Evolutionary conservation across 2,329 filamentous ascomycete genomes (phyloP).

Genomic region (Pseudogymnoascus sp.): DNA sequence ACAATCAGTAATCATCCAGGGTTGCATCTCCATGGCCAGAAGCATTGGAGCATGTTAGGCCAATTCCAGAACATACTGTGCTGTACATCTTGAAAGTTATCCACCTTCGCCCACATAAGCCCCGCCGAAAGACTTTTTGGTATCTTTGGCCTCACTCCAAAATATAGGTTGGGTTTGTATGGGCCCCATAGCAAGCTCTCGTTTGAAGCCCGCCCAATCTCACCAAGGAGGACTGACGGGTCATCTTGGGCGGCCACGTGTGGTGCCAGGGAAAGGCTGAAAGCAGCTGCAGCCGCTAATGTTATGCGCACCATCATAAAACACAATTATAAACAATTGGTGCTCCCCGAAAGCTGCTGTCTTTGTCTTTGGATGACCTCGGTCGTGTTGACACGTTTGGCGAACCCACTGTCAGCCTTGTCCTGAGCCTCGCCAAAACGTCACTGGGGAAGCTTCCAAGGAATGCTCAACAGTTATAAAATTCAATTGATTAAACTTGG

Average conservation of each 20-base stretch:
- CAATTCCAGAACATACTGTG: constrained; percentile 48
- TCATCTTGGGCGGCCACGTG: constrained; percentile 21
- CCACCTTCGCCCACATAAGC: constrained; percentile 81
- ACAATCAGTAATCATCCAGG: background rate
- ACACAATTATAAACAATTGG: constrained; percentile 8
- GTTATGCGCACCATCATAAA: constrained; percentile 6
- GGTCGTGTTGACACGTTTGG: constrained; percentile 4
- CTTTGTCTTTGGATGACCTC: background rate
- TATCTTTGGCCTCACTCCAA: constrained; percentile 75
- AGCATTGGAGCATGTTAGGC: background rate
- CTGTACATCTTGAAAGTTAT: constrained; percentile 68
- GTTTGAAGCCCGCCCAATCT: constrained; percentile 47
- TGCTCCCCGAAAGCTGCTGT: background rate
- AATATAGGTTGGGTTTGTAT: constrained; percentile 90
- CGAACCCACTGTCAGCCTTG: constrained; percentile 3
- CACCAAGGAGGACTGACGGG: constrained; percentile 23
- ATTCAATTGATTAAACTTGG: background rate
- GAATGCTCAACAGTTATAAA: too few species aligned
- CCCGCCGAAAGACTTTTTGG: constrained; percentile 75
- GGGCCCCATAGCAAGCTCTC: constrained; percentile 91
- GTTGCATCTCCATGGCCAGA: background rate
- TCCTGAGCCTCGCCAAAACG: background rate
- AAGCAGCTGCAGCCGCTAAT: background rate
- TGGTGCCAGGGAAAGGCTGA: background rate
- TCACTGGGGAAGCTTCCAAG: background rate